phyloP scores from a whole-genome alignment of 768 basidiomycete genomes.

The Thelephora ganbajun region DNA sequence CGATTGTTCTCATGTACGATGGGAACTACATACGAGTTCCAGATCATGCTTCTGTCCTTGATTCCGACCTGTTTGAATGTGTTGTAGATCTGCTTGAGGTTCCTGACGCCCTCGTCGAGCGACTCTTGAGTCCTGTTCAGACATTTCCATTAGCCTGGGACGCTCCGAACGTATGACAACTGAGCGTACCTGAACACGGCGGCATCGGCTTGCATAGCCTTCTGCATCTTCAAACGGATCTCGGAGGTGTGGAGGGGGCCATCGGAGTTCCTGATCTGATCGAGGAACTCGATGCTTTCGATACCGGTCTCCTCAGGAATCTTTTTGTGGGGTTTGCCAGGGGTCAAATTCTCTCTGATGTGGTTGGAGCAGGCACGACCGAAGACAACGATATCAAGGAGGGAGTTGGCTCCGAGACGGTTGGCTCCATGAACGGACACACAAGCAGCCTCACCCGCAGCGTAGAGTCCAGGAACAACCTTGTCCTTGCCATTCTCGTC shows the following conservation, averaged over 20 bases:
- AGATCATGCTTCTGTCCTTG: slow-evolving; percentile 98
- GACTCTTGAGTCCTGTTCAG: slow-evolving; percentile 61
- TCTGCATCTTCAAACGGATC: slow-evolving; percentile 93
- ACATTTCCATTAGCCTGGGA: slow-evolving; percentile 3
- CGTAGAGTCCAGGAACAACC: slow-evolving; percentile 92
- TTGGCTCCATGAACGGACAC: slow-evolving; percentile 99
- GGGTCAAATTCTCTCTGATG: slow-evolving; percentile 81
- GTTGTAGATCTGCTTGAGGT: slow-evolving; percentile 76
- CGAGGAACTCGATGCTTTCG: slow-evolving; percentile 73
- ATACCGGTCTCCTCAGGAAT: slow-evolving; percentile 82
- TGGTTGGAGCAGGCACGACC: slow-evolving; percentile 99
- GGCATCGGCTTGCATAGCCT: slow-evolving; percentile 96
- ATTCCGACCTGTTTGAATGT: slow-evolving; percentile 86
- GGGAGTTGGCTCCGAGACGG: slow-evolving; percentile 97
- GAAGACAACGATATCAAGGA: slow-evolving; percentile 97
- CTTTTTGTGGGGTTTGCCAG: slow-evolving; percentile 82
- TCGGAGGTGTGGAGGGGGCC: slow-evolving; percentile 81
- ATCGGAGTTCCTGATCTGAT: slow-evolving; percentile 71
- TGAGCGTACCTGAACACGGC: slow-evolving; percentile 89
- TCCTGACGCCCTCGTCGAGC: slow-evolving; percentile 86
- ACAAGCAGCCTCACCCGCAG: slow-evolving; percentile 96
- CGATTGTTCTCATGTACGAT: background rate
- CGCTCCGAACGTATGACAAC: background rate
- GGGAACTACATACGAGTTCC: slow-evolving; percentile 77
- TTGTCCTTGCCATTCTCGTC: slow-evolving; percentile 87